phyloP scores from a whole-genome alignment of 331 rosid genomes.

The Saraca asoca region DNA sequence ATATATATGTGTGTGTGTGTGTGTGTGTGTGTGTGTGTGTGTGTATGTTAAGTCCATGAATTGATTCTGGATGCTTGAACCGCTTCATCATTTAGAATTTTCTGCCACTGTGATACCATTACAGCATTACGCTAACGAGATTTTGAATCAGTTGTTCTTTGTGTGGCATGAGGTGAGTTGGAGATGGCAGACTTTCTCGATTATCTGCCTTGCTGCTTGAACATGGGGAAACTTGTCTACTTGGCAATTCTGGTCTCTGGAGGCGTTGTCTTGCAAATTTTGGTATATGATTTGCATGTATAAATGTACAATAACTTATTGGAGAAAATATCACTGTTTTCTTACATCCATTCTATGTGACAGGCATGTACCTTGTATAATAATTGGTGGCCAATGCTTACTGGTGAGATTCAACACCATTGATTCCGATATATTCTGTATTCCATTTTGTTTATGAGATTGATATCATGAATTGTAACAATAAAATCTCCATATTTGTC shows the following conservation, averaged over 20 bases:
- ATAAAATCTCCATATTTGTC: slow-evolving; percentile 5
- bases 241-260: slow-evolving; percentile 85
- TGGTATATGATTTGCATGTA: slow-evolving; percentile 43
- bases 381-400: slow-evolving; percentile 98
- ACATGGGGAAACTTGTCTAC: slow-evolving; percentile 68
- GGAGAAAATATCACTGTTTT: slow-evolving; percentile 17
- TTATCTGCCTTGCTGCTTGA: slow-evolving; percentile 64
- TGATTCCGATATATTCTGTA: not conserved
- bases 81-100: slow-evolving; percentile 18
- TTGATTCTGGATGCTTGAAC: not conserved
- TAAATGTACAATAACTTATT: slow-evolving; percentile 9
- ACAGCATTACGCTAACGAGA: slow-evolving; percentile 1
- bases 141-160: slow-evolving; percentile 49
- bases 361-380: slow-evolving; percentile 93
- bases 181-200: slow-evolving; percentile 81
- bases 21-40: too few relatives aligned
- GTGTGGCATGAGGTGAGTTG: slow-evolving; percentile 53
- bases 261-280: slow-evolving; percentile 80
- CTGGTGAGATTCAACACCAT: slow-evolving; percentile 50
- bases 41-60: not conserved
- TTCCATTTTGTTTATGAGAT: too few relatives aligned
- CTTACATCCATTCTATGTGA: slow-evolving; percentile 30
- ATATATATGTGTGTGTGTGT: too few relatives aligned
- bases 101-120: not conserved
- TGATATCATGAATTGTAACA: not conserved